These are phyloP conservation scores for Mucor velutinosus DNA, from an alignment of 371 early-diverging fungal species.

Conservation along the genomic window DNA sequence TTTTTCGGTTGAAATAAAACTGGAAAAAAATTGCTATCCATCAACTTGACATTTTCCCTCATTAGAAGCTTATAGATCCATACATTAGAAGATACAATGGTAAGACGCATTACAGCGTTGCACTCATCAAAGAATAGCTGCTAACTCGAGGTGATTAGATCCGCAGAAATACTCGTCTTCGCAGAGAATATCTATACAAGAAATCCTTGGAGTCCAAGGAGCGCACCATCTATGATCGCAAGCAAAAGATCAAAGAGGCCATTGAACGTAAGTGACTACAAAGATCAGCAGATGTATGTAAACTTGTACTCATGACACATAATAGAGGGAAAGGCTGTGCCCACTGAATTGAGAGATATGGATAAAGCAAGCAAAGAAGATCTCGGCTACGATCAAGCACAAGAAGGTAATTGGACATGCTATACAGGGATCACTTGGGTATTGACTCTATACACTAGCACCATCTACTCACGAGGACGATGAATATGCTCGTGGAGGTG, in stretches of 20 bases:
- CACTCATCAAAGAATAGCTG: neutral
- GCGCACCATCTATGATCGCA: conserved; percentile 85
- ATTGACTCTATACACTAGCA: conserved; percentile 31
- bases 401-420: conserved; percentile 58
- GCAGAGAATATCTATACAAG: conserved; percentile 93
- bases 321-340: conserved; percentile 84
- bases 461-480: conserved; percentile 91
- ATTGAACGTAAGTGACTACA: conserved; percentile 74
- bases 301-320: neutral
- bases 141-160: conserved; percentile 47
- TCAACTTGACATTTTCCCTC: neutral
- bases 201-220: conserved; percentile 94
- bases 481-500: conserved; percentile 94
- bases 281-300: conserved; percentile 17
- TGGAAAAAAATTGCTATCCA: neutral
- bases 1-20: neutral
- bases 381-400: conserved; percentile 87
- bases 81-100: neutral
- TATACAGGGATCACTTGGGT: neutral
- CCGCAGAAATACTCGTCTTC: conserved; percentile 80
- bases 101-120: neutral
- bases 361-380: conserved; percentile 76
- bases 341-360: conserved; percentile 82
- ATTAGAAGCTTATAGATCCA: neutral
- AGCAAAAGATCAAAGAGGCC: conserved; percentile 91